Conservation (phyloP, 1,139 yeast species). For the Scheffersomyces illinoinensis region DNA sequence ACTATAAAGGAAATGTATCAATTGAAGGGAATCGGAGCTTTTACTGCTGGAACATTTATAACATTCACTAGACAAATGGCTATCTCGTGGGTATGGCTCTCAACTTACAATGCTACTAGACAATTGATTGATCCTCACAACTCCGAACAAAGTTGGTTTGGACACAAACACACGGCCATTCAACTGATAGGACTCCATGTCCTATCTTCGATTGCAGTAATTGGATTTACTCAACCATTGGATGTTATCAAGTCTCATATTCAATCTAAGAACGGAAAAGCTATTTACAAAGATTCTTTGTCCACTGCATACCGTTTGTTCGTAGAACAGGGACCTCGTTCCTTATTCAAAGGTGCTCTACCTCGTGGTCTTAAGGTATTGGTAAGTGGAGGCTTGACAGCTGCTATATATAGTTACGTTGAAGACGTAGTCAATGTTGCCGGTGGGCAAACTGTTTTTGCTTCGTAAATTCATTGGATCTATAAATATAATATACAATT, state of each 20-base stretch:
- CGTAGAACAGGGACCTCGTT: conserved; percentile 61
- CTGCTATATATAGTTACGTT: conserved; percentile 64
- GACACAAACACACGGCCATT: conserved; percentile 40
- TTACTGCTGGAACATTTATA: conserved; percentile 78
- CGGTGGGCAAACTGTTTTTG: conserved; percentile 52
- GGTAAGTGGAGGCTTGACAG: conserved; percentile 77
- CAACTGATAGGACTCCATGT: conserved; percentile 56
- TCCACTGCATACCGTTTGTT: conserved; percentile 74
- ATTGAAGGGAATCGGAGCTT: conserved; percentile 77
- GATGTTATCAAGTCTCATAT: conserved; percentile 88
- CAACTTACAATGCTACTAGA: conserved; percentile 75
- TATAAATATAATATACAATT: background rate
- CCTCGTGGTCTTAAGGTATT: conserved; percentile 81
- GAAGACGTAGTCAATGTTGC: conserved; percentile 52
- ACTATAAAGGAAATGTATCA: conserved; percentile 66
- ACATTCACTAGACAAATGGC: conserved; percentile 79
- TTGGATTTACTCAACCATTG: conserved; percentile 82
- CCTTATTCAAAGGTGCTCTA: conserved; percentile 76
- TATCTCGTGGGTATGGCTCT: conserved; percentile 80
- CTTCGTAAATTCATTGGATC: conserved; percentile 7
- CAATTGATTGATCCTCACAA: conserved; percentile 65
- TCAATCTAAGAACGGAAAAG: conserved; percentile 72
- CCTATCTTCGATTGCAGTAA: conserved; percentile 64
- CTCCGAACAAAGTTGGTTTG: conserved; percentile 47
- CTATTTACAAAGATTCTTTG: conserved; percentile 65